Base-by-base conservation (phyloP, 2,329 filamentous ascomycete genomes). In the Fusarium pseudonygamai region DNA sequence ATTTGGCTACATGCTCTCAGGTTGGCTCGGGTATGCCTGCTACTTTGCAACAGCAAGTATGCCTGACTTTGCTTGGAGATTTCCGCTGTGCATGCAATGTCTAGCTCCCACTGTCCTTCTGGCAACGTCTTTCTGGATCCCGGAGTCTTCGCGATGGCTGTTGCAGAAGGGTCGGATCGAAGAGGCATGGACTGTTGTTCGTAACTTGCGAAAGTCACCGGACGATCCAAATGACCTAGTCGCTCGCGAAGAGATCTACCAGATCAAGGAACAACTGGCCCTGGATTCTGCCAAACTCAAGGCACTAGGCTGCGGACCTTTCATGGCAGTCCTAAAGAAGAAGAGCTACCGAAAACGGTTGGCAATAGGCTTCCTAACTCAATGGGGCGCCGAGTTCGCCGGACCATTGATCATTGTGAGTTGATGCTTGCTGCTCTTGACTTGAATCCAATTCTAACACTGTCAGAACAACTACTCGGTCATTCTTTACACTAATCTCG, bases 301-400 rank as follows among this genome's bases (percentile, higher is more conserved):
- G n/a, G 75, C 78, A 3, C 79, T 82, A 18, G 82, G 82, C 1
- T 77, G 80, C 22, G 82, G 77, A 5, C 81, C 83, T 0, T 85
- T 84, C 83, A 82, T 75, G 42, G 85, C 85, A 1, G 80, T 85
- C 3, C 43, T 85, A 39, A 83, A 82, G 74, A 86, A 84, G 76
- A 83, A 82, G 69, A 84, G 84, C 16, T 86, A 86, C 73, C 80
- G 86, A 30, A 87, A 87, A 78, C 80, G 86, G 7, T 84, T 87
- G 84, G 80, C 82, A 5, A 85, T 87, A 40, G 85, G 85, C 0
- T 87, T 87, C 65, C 74, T 87, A n/a, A 87, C 85, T 5, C 86
- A 87, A 69, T 87, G 85, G 85, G 85, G 85, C 34, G 85, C 85
- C 10, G 85, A 87, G 60, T 87, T 87, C 71, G 84, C 82, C 22